Evolutionary conservation across 495 filamentous ascomycete genomes (phyloP), one percentile per base, ranked within the genome.

Genomic region (Penicillium riverlandense): DNA sequence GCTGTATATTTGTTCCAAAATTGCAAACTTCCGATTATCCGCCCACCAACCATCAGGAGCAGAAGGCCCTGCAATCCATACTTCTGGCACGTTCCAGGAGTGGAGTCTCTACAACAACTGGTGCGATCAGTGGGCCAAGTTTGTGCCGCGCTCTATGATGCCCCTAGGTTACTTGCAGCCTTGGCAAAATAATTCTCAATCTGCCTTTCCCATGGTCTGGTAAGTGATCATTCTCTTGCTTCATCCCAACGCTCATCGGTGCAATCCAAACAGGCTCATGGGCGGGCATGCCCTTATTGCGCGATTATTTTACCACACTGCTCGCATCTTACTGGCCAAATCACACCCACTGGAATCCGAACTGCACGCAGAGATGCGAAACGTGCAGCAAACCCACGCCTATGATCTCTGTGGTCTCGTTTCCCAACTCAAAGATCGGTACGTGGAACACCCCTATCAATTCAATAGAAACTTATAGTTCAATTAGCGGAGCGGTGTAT

Each of bases 261-360:
- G 16, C 34, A 36, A 11, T 28, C 27, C 32, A 11, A 13, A 1
- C 43, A 88, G 85, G 88, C 72, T 96, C 16, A 80, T 89, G 49
- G 91, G 92, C 59, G 78, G 86, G 34, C 78, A 85, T 7, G 82
- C 86, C 5, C 80, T 90, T 29, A 75, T 95, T 34, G 89, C 84
- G 8, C 80, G 88, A 8, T 74, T 96, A n/a, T 88, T 96, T 50
- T 97, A 95, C 58, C 91, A 96, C 55, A 90, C 85, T 0, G 78
- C 84, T 28, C 81, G 90, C 63, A 80, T 83, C 43, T 59, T 96
- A 8, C 74, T 97, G n/a, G 75, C 84, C 3, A 87, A 90, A 50
- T 82, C 78, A 15, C 82, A 96, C 58, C 90, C 91, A 0, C 61
- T 78, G 12, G 72, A 76, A 34, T 74, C 73, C 9, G 72, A 79